Evolutionary conservation across 805 yeast species (phyloP).

Genomic region (Candida koratica): DNA sequence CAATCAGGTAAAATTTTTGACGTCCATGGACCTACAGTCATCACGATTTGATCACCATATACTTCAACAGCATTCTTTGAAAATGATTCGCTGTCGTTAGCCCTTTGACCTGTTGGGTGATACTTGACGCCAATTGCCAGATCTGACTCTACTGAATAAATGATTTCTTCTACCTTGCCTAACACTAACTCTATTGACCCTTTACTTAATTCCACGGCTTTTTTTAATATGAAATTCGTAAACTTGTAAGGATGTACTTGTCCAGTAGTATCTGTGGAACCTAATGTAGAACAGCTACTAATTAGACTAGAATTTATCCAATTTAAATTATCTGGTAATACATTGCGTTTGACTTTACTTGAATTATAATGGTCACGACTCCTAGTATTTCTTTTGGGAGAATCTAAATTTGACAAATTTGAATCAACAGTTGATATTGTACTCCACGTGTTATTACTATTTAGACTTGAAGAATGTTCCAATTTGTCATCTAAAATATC

Average conservation of each 20-base stretch:
- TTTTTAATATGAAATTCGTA: conserved; percentile 75
- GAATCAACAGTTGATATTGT: conserved; percentile 5
- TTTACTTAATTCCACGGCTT: conserved; percentile 62
- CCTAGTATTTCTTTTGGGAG: conserved; percentile 38
- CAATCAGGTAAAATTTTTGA: conserved; percentile 85
- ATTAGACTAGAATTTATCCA: conserved; percentile 73
- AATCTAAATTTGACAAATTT: conserved; percentile 15
- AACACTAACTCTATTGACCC: conserved; percentile 81
- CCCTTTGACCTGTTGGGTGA: conserved; percentile 40
- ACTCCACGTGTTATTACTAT: conserved; percentile 8
- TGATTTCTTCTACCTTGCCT: conserved; percentile 75
- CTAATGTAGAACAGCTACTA: conserved; percentile 71
- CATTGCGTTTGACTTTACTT: not conserved
- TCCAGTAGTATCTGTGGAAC: conserved; percentile 85
- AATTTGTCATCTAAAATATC: conserved; percentile 18
- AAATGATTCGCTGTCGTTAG: conserved; percentile 19
- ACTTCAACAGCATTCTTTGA: conserved; percentile 35
- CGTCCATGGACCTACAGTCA: conserved; percentile 97
- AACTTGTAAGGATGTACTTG: conserved; percentile 95
- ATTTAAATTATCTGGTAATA: conserved; percentile 58
- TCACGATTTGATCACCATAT: conserved; percentile 69
- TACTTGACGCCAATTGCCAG: conserved; percentile 72
- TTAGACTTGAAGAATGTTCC: conserved; percentile 16
- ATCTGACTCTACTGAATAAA: conserved; percentile 59
- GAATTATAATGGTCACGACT: conserved; percentile 17